Evolutionary conservation across 495 filamentous ascomycete species (phyloP), one percentile per base, ranked within the genome.

Genomic region (Amniculicola lignicola): DNA sequence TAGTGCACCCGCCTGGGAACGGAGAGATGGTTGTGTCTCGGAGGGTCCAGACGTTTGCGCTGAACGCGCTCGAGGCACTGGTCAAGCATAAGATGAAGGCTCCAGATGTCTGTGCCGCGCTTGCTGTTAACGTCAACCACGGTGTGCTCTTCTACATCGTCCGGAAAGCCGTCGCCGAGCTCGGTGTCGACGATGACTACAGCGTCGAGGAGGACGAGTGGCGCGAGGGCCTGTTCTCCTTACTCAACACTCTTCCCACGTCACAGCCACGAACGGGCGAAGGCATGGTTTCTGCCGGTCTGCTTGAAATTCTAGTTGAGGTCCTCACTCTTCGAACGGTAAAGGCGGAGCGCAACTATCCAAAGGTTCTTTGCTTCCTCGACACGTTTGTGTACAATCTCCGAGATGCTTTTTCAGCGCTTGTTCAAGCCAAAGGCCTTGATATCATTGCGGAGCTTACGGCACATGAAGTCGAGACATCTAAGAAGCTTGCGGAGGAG

Each of bases 61-160:
- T 97, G 24, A 76, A 81, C 33, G 79, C 89, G 0, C 71, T 99
- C 33, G 90, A 95, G 69, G 86, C 88, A 7, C 77, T 97, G 36
- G 78, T 85, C 10, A 85, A 86, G 62, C 86, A 92, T 53, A 87
- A 89, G 57, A 66, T 74, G 51, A 93, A 88, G 64, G 78, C 86
- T 18, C 67, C 79, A 15, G 94, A 99, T 59, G 85, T 97, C 14
- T 83, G 87, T 55, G 79, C 88, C 44, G 91, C 92, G 24, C 74
- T 99, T 19, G 92, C 86, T 65, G 86, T 90, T 51, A 93, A 93
- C 69, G 90, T 96, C 48, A 97, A 91, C 65, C 94, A 99, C 61
- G 94, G 94, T 12, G 84, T 97, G 14, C 78, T 99, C n/a, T 84
- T 96, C 66, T 96, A 97, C 66, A 77, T 95, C 53, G 83, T 95